Base-by-base conservation (phyloP, 2,329 filamentous ascomycete species). In the Periconia sp. region DNA sequence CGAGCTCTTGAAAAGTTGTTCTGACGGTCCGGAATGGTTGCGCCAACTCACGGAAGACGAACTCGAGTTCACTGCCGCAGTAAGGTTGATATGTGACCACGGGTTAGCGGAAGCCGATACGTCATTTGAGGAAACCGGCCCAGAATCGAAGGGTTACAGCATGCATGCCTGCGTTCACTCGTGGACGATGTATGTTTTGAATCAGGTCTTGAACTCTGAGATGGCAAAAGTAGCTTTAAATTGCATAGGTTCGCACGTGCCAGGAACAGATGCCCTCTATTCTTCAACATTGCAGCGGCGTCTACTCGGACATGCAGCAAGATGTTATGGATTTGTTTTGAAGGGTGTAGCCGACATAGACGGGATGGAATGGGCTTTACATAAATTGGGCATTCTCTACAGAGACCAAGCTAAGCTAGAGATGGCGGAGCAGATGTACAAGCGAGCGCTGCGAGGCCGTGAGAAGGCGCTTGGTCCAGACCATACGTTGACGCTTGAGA, bases 151-250 rank as follows among this genome's bases (percentile, higher is more conserved):
- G 37, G 62, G 60, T 32, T 70, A 70, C 37, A 54, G 63, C 15
- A 50, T 71, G 34, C 66, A 72, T 50, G 48, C 52, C 24, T 70
- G 63, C 41, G 61, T 72, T 21, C 65, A 71, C 50, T 47, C 56
- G 6, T 70, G 60, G 66, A 61, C 51, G 40, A 48, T 48, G 6
- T 38, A 59, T 40, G 54, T 63, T 1, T 43, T 69, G 6, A 67
- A 67, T 37, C 7, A 29, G 17, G 38, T 48, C 28, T 54, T 50
- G 52, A 43, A 57, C 21, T 5, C 29, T 21, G 36, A 28, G 2
- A 24, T 56, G 17, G 52, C 48, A 23, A 11, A 26, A 21, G 15
- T 58, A n/a, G 54, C 52, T 24, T 28, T 58, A 23, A 33, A 22
- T 15, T 60, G 50, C 37, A 40, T 56, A 10, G 52, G 31, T 13